A percentile compares a stretch with the other conserved stretches of the same genome.
Conservation (phyloP, 106 monocot genomes). For the Acanthochlamys bracteata region DNA sequence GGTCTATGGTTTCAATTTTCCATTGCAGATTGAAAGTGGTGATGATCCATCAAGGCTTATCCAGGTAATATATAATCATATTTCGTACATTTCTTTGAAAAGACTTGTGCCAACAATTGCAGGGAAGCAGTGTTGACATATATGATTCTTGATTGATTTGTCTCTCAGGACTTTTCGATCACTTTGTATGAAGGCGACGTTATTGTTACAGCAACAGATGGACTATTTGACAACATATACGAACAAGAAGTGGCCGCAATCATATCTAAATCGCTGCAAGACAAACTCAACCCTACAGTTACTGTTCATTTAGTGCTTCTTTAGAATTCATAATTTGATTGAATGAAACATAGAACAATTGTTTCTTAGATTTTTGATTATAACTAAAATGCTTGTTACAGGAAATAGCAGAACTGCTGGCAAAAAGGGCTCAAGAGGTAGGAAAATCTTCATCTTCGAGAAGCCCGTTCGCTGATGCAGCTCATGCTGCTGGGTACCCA, state of each 20-base stretch:
- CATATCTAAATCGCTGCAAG: constrained; percentile 52
- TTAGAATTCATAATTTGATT: constrained; percentile 8
- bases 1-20: constrained; percentile 96
- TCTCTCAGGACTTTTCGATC: constrained; percentile 43
- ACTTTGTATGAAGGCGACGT: constrained; percentile 78
- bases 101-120: too few relatives aligned
- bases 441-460: constrained; percentile 44
- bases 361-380: neutral
- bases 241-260: constrained; percentile 63
- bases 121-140: neutral
- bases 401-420: constrained; percentile 68
- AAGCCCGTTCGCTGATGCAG: constrained; percentile 90
- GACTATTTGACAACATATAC: constrained; percentile 86
- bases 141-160: neutral
- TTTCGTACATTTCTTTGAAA: neutral
- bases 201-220: constrained; percentile 79
- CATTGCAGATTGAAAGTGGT: constrained; percentile 78
- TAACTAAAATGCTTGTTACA: constrained; percentile 7
- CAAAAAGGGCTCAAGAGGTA: constrained; percentile 62
- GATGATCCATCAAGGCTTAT: constrained; percentile 66
- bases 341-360: neutral
- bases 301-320: too few relatives aligned
- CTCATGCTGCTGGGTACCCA: constrained; percentile 67
- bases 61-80: constrained; percentile 28
- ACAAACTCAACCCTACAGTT: constrained; percentile 51